Evolutionary conservation across 768 basidiomycete genomes (phyloP).

Genomic region (Serendipita vermifera): DNA sequence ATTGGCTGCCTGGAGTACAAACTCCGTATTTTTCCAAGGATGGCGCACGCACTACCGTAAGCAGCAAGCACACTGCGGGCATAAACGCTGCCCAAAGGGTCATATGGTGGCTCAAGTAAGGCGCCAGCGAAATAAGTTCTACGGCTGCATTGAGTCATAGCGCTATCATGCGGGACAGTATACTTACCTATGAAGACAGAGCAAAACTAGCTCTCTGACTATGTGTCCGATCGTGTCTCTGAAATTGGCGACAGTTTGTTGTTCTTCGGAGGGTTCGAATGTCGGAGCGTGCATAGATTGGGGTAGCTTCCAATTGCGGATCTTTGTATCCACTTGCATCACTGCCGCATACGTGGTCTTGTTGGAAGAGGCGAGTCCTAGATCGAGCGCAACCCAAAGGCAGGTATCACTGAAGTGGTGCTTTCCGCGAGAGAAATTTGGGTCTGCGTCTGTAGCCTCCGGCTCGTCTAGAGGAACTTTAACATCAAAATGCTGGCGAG

Average conservation of each 20-base stretch:
- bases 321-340: background rate
- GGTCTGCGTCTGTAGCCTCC: background rate
- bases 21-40: background rate
- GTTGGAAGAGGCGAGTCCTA: background rate
- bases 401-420: background rate
- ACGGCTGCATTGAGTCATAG: no score
- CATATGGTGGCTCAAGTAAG: background rate
- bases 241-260: conserved; percentile 8
- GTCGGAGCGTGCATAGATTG: conserved; percentile 11
- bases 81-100: background rate
- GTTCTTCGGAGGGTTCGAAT: conserved; percentile 9
- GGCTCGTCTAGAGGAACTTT: background rate
- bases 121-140: background rate
- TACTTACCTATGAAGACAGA: conserved; percentile 1
- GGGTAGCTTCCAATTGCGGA: background rate
- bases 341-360: background rate
- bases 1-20: background rate
- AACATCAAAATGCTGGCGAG: conserved; percentile 5
- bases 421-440: background rate
- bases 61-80: background rate
- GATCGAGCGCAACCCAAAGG: background rate
- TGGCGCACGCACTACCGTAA: background rate
- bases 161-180: no score
- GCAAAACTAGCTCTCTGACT: background rate
- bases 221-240: conserved; percentile 7